Evolutionary conservation across 2,329 filamentous ascomycete genomes (phyloP), one percentile per base, ranked within the genome.

Genomic region (Aspergillus sp.): DNA sequence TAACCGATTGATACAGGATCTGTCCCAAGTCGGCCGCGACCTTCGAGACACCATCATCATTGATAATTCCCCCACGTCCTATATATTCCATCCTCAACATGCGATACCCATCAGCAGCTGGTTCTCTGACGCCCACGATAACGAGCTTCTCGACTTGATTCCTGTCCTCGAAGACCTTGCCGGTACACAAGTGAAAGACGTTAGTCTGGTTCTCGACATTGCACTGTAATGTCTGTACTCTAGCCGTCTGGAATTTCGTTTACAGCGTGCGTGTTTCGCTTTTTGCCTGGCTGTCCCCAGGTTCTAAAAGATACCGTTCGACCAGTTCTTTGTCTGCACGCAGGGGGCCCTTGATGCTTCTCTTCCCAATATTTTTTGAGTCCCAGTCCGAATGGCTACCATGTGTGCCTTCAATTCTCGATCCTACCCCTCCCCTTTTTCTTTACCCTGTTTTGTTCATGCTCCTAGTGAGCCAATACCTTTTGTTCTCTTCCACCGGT

Each of bases 81-180:
- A 99, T 78, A 97, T 99, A 66, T 99, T 99, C 82, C 94, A 99
- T 71, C 94, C 94, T 20, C 93, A 99, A 78, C 94, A 99, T 72
- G 94, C 94, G 56, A 93, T 99, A 46, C 94, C 94, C 21, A 99
- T 99, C 77, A 97, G 92, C 83, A 97, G 93, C 81, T 99, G 94
- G 94, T 99, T 99, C 78, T 97, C 92, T 61, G 94, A 99, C 76
- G 94, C 94, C 57, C 94, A 99, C 75, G 94, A 99, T 78, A 99
- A 99, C 76, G 94, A 99, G 81, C 82, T 99, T 57, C 81, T 99
- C 67, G 94, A 99, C 72, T 80, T 99, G 65, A 97, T 99, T 72
- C 94, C 94, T 49, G 94, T 99, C 65, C 90, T 99, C 61, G 94
- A 99, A 81, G 94, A 99, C 75, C 81, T 99, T 69, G 93, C 94